phyloP scores from a whole-genome alignment of 2,329 filamentous ascomycete genomes.

The Penicillium concentricum region DNA sequence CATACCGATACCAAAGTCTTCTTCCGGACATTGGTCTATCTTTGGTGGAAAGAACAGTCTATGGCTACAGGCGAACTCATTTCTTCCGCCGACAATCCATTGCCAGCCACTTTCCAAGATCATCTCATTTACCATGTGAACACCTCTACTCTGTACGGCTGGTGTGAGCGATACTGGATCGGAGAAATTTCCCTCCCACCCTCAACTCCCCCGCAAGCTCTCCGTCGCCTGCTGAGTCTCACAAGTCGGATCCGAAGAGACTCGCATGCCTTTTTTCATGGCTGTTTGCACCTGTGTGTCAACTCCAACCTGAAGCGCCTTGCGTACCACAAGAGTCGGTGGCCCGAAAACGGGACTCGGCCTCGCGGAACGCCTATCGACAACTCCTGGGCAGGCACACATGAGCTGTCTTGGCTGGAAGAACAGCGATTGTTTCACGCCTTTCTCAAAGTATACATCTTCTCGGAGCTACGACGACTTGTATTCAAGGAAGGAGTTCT shows the following conservation, averaged over 20 bases:
- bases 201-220: neutral
- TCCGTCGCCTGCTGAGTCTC: neutral
- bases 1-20: neutral
- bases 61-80: too few species aligned
- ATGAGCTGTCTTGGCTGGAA: neutral
- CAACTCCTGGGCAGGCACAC: too few species aligned
- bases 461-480: neutral
- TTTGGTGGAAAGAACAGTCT: neutral
- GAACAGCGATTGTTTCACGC: neutral
- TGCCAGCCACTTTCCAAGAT: neutral
- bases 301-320: too few species aligned
- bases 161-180: too few species aligned
- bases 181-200: neutral
- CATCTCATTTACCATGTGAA: too few species aligned
- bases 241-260: neutral
- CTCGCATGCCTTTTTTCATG: neutral
- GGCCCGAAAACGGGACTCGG: neutral
- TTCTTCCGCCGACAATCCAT: neutral
- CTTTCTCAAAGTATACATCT: neutral
- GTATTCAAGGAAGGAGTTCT: neutral
- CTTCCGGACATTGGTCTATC: neutral
- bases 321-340: too few species aligned
- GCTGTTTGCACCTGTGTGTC: too few species aligned
- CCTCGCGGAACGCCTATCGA: neutral
- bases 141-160: too few species aligned